Conservation (phyloP, 768 basidiomycete species). For the Roridomyces roridus region DNA sequence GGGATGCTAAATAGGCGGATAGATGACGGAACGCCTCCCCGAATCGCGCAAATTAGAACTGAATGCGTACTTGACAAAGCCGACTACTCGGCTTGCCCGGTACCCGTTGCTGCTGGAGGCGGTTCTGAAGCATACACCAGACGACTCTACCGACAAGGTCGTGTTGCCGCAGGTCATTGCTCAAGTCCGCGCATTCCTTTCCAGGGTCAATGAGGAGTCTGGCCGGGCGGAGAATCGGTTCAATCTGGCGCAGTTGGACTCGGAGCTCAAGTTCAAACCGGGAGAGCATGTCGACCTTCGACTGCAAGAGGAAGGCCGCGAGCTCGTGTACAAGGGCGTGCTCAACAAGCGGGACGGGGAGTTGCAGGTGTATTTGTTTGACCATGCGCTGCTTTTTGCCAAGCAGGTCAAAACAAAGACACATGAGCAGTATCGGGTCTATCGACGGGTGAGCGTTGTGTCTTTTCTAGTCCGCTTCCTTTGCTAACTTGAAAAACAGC, state of each 20-base stretch:
- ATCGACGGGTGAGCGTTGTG: constrained; percentile 74
- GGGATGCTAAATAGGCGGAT: too few species aligned
- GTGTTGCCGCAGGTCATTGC: constrained; percentile 77
- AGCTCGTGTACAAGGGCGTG: constrained; percentile 90
- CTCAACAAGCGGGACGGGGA: constrained; percentile 93
- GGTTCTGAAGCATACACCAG: constrained; percentile 89
- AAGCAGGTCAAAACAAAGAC: constrained; percentile 86
- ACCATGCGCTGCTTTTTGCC: constrained; percentile 94
- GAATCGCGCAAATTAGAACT: constrained; percentile 96
- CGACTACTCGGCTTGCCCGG: constrained; percentile 95
- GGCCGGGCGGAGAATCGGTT: constrained; percentile 97
- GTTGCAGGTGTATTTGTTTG: constrained; percentile 92
- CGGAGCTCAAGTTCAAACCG: constrained; percentile 87
- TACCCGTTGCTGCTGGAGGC: constrained; percentile 94
- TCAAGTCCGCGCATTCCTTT: constrained; percentile 82
- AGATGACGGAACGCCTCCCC: constrained; percentile 91
- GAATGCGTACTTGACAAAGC: constrained; percentile 97
- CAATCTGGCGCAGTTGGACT: constrained; percentile 91
- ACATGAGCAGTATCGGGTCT: constrained; percentile 91
- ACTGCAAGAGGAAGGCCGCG: constrained; percentile 84
- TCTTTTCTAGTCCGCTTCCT: constrained; percentile 1
- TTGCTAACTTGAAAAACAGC: constrained; percentile 51
- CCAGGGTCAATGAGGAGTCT: constrained; percentile 89
- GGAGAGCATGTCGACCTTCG: constrained; percentile 91
- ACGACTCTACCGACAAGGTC: constrained; percentile 87